These are phyloP conservation scores for Dicorynia guianensis DNA, from an alignment of 306 rosid genomes.

Conservation along the genomic window DNA sequence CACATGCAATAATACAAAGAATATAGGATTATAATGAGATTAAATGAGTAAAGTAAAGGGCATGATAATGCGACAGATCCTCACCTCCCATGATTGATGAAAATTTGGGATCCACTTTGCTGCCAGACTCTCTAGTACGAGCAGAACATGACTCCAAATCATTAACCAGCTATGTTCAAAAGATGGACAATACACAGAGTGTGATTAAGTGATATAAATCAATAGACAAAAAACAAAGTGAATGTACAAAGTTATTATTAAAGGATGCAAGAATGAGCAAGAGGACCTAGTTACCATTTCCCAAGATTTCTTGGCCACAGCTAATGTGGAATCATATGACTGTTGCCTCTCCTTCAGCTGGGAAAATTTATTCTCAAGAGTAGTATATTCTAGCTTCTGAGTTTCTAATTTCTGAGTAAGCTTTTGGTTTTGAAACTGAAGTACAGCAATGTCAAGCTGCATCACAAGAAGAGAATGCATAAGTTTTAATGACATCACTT, in stretches of 20 bases:
- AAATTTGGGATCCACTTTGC: slow-evolving; percentile 49
- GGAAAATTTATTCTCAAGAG: slow-evolving; percentile 67
- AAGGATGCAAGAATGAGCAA: slow-evolving; percentile 33
- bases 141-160: slow-evolving; percentile 74
- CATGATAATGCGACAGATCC: slow-evolving; percentile 29
- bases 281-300: slow-evolving; percentile 59
- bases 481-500: slow-evolving; percentile 31
- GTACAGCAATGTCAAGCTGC: slow-evolving; percentile 85
- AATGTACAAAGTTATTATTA: slow-evolving; percentile 12
- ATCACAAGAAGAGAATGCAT: slow-evolving; percentile 42
- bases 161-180: slow-evolving; percentile 65
- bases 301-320: slow-evolving; percentile 77
- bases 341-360: slow-evolving; percentile 72
- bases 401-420: slow-evolving; percentile 87
- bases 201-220: slow-evolving; percentile 9
- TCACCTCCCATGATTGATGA: slow-evolving; percentile 56
- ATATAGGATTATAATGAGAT: slow-evolving; percentile 20
- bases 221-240: slow-evolving; percentile 12
- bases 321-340: slow-evolving; percentile 66
- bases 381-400: slow-evolving; percentile 77
- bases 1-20: slow-evolving; percentile 30
- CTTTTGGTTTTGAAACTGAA: slow-evolving; percentile 92
- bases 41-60: slow-evolving; percentile 2
- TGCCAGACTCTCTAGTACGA: slow-evolving; percentile 51
- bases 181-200: slow-evolving; percentile 36